These are phyloP conservation scores for Chlorella ohadii DNA, from an alignment of 139 green algal genomes.

Conservation along the genomic window DNA sequence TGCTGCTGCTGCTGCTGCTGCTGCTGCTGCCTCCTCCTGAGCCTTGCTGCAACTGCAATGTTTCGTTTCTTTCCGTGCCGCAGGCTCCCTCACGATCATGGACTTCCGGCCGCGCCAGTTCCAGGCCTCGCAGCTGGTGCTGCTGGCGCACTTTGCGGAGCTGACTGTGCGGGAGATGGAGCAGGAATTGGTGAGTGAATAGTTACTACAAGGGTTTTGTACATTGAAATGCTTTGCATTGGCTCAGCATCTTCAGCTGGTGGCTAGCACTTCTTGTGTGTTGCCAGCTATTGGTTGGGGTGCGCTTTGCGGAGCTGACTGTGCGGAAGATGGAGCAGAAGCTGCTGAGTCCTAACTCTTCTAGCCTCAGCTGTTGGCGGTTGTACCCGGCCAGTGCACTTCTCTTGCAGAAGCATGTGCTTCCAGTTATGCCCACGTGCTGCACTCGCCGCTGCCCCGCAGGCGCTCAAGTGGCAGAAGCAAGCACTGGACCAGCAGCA, in stretches of 20 bases:
- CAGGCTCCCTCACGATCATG: conserved; percentile 83
- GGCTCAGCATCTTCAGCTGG: too few relatives aligned
- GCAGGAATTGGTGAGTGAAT: conserved; percentile 2
- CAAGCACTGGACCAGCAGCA: background rate
- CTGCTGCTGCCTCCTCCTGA: too few relatives aligned
- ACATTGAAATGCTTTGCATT: too few relatives aligned
- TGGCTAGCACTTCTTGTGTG: too few relatives aligned
- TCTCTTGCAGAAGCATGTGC: too few relatives aligned
- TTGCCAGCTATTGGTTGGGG: too few relatives aligned
- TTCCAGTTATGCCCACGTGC: too few relatives aligned
- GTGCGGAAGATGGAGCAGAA: conserved; percentile 79
- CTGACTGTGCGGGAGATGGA: conserved; percentile 87
- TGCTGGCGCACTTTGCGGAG: conserved; percentile 83
- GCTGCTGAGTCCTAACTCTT: background rate
- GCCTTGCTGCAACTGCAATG: too few relatives aligned
- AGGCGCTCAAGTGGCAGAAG: background rate
- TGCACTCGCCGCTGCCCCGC: background rate
- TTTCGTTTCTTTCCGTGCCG: conserved; percentile 38
- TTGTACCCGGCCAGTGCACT: too few relatives aligned
- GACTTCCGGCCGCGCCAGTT: conserved; percentile 71
- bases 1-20: too few relatives aligned
- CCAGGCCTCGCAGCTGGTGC: conserved; percentile 64
- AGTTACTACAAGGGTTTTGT: too few relatives aligned
- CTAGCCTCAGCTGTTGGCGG: too few relatives aligned
- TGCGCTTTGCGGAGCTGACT: conserved; percentile 83